A percentile compares a stretch with the other conserved stretches of the same genome.
Conservation (phyloP, 2,329 filamentous ascomycete genomes). For the Microdochium paspali region DNA sequence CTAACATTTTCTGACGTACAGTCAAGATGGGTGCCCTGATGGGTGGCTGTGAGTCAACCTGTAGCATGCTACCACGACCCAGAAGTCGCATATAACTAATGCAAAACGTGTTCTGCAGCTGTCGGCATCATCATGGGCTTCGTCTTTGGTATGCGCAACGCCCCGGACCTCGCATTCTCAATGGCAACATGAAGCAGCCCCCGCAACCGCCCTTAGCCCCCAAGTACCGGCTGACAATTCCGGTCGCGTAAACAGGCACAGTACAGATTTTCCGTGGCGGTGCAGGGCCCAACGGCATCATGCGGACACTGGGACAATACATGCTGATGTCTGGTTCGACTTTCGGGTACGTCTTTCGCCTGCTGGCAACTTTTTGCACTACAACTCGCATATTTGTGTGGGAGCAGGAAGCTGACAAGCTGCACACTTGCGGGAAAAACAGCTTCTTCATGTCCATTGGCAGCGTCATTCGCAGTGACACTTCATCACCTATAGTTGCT, state of each 20-base stretch:
- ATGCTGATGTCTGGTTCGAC: conserved; percentile 93
- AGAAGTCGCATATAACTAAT: no score
- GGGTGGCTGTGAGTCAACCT: conserved; percentile 82
- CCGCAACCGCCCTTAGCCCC: no score
- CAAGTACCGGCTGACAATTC: conserved; percentile 3
- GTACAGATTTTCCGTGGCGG: conserved; percentile 95
- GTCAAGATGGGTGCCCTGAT: conserved; percentile 99
- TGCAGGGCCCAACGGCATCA: conserved; percentile 84
- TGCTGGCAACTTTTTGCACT: no score
- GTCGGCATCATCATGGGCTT: conserved; percentile 96
- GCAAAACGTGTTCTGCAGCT: conserved; percentile 40
- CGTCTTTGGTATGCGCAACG: conserved; percentile 66
- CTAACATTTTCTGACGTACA: conserved; percentile 29
- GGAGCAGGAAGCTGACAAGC: no score
- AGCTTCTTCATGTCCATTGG: conserved; percentile 99
- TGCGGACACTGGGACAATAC: conserved; percentile 90
- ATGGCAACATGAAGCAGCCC: neutral
- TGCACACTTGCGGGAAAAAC: no score
- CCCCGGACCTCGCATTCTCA: neutral
- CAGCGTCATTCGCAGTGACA: conserved; percentile 88
- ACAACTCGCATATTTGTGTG: no score
- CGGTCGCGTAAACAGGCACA: conserved; percentile 46
- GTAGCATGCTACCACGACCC: neutral
- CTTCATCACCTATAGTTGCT: conserved; percentile 63
- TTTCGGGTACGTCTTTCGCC: conserved; percentile 62